Percentiles rank a stretch among this genome's conserved stretches.
These are phyloP conservation scores for Pelargonium citronellum DNA, from an alignment of 441 rosid species.

Conservation along the genomic window DNA sequence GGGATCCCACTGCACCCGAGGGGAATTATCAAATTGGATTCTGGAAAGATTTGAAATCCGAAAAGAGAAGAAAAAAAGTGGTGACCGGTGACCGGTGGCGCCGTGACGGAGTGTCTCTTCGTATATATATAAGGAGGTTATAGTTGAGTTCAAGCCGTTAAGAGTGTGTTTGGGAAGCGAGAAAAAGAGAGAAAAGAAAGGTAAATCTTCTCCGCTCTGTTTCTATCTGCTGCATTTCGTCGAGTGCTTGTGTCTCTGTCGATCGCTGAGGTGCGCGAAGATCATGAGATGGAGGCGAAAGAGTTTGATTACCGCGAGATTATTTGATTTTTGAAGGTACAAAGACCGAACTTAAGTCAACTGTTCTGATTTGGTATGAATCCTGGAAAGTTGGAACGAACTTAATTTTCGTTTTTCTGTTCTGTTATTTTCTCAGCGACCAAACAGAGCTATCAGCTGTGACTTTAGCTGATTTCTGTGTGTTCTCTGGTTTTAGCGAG, in stretches of 20 bases:
- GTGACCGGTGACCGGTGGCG: slow-evolving; percentile 6
- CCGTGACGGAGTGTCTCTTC: not conserved
- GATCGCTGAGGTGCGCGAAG: not conserved
- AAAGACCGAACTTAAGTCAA: not conserved
- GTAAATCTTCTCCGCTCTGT: not conserved
- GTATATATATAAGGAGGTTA: not conserved
- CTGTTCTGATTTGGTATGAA: not conserved
- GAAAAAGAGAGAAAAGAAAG: not conserved
- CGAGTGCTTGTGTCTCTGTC: not conserved
- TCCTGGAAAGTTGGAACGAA: not conserved
- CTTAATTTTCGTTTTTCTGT: not conserved
- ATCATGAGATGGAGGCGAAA: not conserved
- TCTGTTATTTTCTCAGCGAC: not conserved
- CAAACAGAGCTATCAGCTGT: not conserved
- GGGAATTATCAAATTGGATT: slow-evolving; percentile 1
- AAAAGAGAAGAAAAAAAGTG: not conserved
- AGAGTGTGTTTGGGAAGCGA: slow-evolving; percentile 4
- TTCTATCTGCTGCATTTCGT: not conserved
- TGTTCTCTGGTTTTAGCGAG: not conserved
- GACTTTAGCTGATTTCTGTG: not conserved
- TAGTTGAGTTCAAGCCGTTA: not conserved
- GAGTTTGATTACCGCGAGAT: slow-evolving; percentile 2
- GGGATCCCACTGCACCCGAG: slow-evolving; percentile 1
- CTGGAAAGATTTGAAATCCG: not conserved
- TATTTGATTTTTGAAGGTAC: not conserved